Evolutionary conservation across 1,284 basidiomycete genomes (phyloP), one percentile per base, ranked within the genome.

Genomic region (Trichosporon sp.): DNA sequence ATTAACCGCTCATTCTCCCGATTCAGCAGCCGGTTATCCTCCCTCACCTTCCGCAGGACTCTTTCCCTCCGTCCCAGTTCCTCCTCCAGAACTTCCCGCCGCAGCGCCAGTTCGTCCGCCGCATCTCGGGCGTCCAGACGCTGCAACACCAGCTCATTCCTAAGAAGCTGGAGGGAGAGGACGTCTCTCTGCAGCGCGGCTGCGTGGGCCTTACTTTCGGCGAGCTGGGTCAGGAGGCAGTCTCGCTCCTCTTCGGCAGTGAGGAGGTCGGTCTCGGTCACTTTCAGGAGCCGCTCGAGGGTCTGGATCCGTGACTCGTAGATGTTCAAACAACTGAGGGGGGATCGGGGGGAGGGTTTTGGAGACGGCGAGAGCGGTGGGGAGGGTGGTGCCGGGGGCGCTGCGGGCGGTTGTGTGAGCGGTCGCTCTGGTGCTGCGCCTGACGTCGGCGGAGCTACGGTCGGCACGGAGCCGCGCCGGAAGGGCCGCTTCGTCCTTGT

Each of bases 241-340:
- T 63, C 59, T 2, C 59, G 32, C 16, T 63, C 59, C 59, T 35
- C 59, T 11, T 63, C 59, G 14, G 59, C 59, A 1, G 32, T n/a
- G 16, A 63, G 59, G 10, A 63, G 59, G 14, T 63, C 59, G 14
- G 12, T n/a, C 59, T 63, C 59, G 14, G 59, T 35, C 1, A 63
- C 59, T 7, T 31, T 14, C 14, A 63, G 59, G 11, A 63, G 59
- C 3, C 59, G 59, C 59, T 63, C 59, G 31, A 63, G 59, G 10
- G 59, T 35, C 31, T 7, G 12, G 2, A 63, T 35, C 31, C 59
- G 59, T 32, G 31, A 10, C 54, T 59, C 59, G 32, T 37, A 63
- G 6, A 35, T 4, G 59, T 63, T n/a, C 16, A 63, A 12, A 10
- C 32, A 32, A 11, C 43, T n/a, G 3, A 46, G 16, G 2, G 43